These are phyloP conservation scores for Pulicaria dysenterica DNA, from an alignment of 129 eudicot genomes.

Conservation along the genomic window DNA sequence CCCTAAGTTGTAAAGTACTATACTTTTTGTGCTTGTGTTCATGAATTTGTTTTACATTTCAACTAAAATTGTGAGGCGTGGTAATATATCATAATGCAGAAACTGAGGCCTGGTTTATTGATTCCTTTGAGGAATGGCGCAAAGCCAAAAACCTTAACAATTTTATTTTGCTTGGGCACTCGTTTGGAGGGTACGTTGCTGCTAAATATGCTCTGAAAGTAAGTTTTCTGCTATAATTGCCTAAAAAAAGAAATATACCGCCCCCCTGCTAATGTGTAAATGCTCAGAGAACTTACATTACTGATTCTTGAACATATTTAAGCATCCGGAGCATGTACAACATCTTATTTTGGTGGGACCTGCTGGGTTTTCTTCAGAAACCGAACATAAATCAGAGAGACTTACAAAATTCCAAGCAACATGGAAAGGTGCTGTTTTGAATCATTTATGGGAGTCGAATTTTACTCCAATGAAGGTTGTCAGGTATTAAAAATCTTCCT, in stretches of 20 bases:
- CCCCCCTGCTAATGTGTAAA: conserved; percentile 11
- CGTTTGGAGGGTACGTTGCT: conserved; percentile 98
- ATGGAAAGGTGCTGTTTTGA: conserved; percentile 89
- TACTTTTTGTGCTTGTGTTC: background rate
- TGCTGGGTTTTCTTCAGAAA: conserved; percentile 81
- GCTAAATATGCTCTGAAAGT: conserved; percentile 93
- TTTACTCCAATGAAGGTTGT: conserved; percentile 87
- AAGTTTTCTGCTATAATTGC: conserved; percentile 21
- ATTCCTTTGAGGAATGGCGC: conserved; percentile 97
- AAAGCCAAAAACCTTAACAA: conserved; percentile 86
- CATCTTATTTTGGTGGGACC: conserved; percentile 92
- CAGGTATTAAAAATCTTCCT: conserved; percentile 44
- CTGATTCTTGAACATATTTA: conserved; percentile 31
- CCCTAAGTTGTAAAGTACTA: background rate
- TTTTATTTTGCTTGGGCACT: conserved; percentile 92
- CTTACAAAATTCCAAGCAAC: conserved; percentile 71
- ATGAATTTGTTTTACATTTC: background rate
- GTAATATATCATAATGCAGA: conserved; percentile 48
- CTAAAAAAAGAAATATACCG: background rate
- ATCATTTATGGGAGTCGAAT: conserved; percentile 95
- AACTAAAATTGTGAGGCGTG: background rate
- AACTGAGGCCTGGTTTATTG: conserved; percentile 99
- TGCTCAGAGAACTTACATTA: conserved; percentile 10
- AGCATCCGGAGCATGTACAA: conserved; percentile 95
- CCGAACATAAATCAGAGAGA: conserved; percentile 69